phyloP scores from a whole-genome alignment of 352 stramenopile species.

The Phytophthora agathidicida region DNA sequence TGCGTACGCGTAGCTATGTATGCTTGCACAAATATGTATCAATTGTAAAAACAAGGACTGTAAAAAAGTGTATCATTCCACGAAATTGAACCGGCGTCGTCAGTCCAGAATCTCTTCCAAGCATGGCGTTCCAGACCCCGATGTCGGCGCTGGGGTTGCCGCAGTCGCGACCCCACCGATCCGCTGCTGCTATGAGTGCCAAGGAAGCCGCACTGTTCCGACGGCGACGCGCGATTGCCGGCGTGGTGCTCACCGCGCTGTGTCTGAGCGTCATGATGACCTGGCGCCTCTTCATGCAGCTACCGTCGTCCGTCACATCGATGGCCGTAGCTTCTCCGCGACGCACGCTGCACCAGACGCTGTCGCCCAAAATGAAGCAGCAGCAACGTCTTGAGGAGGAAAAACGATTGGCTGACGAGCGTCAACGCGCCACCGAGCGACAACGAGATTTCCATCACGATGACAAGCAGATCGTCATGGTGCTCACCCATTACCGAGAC shows the following conservation, averaged over 20 bases:
- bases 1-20: no score
- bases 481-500: constrained; percentile 76
- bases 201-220: constrained; percentile 29
- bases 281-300: constrained; percentile 43
- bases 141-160: constrained; percentile 60
- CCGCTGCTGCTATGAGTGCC: not conserved
- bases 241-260: constrained; percentile 34
- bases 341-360: constrained; percentile 32
- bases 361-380: constrained; percentile 21
- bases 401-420: constrained; percentile 25
- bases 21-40: no score
- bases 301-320: constrained; percentile 28
- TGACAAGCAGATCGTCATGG: constrained; percentile 75
- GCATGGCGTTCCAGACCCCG: constrained; percentile 58
- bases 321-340: constrained; percentile 22
- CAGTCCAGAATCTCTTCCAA: not conserved
- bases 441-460: constrained; percentile 50
- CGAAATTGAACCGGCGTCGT: not conserved
- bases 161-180: constrained; percentile 39
- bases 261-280: constrained; percentile 47
- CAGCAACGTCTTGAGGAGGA: constrained; percentile 19
- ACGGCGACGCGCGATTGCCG: constrained; percentile 16
- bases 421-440: constrained; percentile 2
- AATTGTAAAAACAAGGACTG: no score
- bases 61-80: no score